A percentile compares a stretch with the other conserved stretches of the same genome.
phyloP scores from a whole-genome alignment of 164 flowering plant species.

The Echeveria elegans region DNA sequence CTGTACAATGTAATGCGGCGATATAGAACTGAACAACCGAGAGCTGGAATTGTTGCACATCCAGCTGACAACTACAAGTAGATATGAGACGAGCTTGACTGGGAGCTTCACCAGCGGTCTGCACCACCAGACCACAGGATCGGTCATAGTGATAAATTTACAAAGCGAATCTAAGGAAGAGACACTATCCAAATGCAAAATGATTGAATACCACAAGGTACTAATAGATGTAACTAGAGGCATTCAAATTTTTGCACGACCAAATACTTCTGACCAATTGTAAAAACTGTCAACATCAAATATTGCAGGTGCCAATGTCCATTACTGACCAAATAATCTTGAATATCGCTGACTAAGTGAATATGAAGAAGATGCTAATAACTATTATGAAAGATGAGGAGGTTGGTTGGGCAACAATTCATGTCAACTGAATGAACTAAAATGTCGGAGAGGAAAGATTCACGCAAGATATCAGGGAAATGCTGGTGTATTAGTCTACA shows the following conservation, averaged over 20 bases:
- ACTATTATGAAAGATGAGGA: no score
- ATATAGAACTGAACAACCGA: slow-evolving; percentile 13
- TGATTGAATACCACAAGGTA: neutral
- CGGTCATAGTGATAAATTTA: no score
- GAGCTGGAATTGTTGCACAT: slow-evolving; percentile 25
- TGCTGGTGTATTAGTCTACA: no score
- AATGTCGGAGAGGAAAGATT: no score
- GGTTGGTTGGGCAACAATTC: no score
- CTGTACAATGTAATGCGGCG: slow-evolving; percentile 27
- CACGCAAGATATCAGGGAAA: no score
- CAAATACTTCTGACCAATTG: no score
- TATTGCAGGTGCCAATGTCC: neutral
- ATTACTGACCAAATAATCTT: no score
- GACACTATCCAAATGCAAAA: neutral
- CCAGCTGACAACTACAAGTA: slow-evolving; percentile 35
- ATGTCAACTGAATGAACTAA: no score
- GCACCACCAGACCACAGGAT: neutral
- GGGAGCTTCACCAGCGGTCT: slow-evolving; percentile 28
- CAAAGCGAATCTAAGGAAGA: neutral
- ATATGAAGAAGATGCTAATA: no score
- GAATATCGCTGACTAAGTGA: no score
- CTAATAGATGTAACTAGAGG: neutral
- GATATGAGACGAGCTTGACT: slow-evolving; percentile 20
- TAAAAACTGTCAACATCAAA: neutral
- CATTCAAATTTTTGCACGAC: no score